Evolutionary conservation across 257 asterid genomes (phyloP).

Genomic region (Solanum pinnatisectum): DNA sequence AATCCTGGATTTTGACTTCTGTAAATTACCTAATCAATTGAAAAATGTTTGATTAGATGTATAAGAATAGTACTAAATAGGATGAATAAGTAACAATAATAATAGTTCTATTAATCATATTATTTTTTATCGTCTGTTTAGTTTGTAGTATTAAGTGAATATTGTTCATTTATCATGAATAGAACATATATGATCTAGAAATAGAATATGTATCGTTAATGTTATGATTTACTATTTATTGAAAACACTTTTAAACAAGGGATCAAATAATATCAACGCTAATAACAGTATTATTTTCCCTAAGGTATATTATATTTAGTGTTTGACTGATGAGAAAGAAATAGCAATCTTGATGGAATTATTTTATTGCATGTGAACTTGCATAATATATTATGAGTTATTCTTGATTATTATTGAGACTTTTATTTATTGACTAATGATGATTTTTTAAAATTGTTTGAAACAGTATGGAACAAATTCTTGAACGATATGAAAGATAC

Average conservation of each 20-base stretch:
- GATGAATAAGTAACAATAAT: background rate
- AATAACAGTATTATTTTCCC: too few relatives aligned
- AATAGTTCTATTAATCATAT: accelerated
- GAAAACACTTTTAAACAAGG: background rate
- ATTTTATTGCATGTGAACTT: background rate
- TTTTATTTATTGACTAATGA: background rate
- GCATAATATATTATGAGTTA: background rate
- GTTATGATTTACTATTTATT: background rate
- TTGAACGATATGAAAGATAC: slow-evolving; percentile 80
- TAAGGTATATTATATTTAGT: too few relatives aligned
- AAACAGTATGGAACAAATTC: slow-evolving; percentile 82
- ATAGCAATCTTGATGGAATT: background rate
- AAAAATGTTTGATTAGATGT: too few relatives aligned
- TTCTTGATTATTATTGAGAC: too few relatives aligned
- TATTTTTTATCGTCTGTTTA: background rate
- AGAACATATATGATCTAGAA: too few relatives aligned
- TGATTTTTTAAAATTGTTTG: background rate
- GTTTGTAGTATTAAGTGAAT: too few relatives aligned
- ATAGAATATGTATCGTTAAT: too few relatives aligned
- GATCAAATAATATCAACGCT: too few relatives aligned
- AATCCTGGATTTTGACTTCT: background rate
- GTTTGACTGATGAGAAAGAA: background rate
- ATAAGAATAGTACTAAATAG: background rate
- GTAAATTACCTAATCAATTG: background rate
- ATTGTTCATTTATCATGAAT: too few relatives aligned